phyloP scores from a whole-genome alignment of 306 rosid genomes.

The Citrullus mucosospermus region DNA sequence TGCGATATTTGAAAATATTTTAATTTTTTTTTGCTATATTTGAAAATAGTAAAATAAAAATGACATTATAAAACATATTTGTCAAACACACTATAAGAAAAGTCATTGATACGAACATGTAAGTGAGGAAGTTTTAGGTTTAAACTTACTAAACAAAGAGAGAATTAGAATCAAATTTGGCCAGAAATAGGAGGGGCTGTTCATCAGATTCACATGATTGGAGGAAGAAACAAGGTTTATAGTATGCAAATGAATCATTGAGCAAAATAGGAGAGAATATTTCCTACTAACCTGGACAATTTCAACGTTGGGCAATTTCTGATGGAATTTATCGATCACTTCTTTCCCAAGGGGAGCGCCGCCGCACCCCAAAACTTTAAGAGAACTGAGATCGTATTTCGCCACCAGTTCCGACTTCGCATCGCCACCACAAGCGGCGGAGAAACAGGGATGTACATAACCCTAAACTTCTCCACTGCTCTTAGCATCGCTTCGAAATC shows the following conservation, averaged over 20 bases:
- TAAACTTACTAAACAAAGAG: too few species aligned
- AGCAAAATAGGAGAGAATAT: neutral
- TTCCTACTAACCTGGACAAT: constrained; percentile 31
- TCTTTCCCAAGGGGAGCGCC: constrained; percentile 79
- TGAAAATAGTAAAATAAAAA: too few species aligned
- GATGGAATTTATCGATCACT: constrained; percentile 29
- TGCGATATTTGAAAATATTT: too few species aligned
- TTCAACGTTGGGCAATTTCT: constrained; percentile 40
- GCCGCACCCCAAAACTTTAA: constrained; percentile 32
- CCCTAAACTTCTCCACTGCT: constrained; percentile 45
- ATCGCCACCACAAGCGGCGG: constrained; percentile 72
- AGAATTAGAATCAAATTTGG: neutral
- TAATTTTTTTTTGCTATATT: too few species aligned
- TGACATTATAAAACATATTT: too few species aligned
- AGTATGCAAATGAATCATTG: too few species aligned
- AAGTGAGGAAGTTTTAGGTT: too few species aligned
- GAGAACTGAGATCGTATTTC: constrained; percentile 60
- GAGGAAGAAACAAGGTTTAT: neutral
- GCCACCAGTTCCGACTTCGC: constrained; percentile 41
- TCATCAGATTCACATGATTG: neutral
- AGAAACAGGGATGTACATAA: constrained; percentile 54
- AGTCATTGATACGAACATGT: neutral
- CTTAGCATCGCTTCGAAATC: constrained; percentile 49
- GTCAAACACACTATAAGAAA: neutral
- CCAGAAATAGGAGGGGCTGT: neutral